A percentile compares a stretch with the other conserved stretches of the same genome.
These are phyloP conservation scores for Achlya hypogyna DNA, from an alignment of 352 stramenopile genomes.

Conservation along the genomic window DNA sequence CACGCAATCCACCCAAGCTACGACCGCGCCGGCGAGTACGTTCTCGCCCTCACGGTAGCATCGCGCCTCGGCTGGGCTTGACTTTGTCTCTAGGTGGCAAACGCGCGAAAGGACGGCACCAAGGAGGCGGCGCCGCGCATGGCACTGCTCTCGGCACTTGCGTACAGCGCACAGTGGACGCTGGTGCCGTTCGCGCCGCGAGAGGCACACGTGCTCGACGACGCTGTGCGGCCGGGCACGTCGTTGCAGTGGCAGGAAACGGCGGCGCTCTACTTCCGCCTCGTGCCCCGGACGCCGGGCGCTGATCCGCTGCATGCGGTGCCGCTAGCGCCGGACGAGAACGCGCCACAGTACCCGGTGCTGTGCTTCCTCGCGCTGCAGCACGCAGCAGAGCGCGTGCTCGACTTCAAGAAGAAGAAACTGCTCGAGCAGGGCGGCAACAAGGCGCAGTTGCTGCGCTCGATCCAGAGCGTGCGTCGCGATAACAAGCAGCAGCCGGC, in stretches of 20 bases:
- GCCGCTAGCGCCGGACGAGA: conserved; percentile 20
- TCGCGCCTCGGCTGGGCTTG: no score
- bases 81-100: conserved; percentile 5
- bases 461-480: conserved; percentile 77
- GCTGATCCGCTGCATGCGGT: background rate
- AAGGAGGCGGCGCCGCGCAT: conserved; percentile 8
- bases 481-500: conserved; percentile 48
- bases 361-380: conserved; percentile 71
- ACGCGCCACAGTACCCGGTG: conserved; percentile 28
- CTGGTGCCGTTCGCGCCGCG: conserved; percentile 34
- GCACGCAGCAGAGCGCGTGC: conserved; percentile 27
- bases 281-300: conserved; percentile 27
- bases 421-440: conserved; percentile 20
- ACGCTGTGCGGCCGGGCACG: conserved; percentile 27
- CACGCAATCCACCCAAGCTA: conserved; percentile 70
- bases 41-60: conserved; percentile 59
- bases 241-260: conserved; percentile 43
- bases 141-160: conserved; percentile 29
- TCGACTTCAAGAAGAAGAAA: conserved; percentile 24
- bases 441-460: conserved; percentile 34
- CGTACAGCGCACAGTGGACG: conserved; percentile 50
- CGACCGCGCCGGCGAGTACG: conserved; percentile 48
- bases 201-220: background rate
- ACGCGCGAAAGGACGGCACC: conserved; percentile 12
- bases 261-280: conserved; percentile 68